These are phyloP conservation scores for Eimeria tenella DNA, from an alignment of 169 alveolate species.

Conservation along the genomic window DNA sequence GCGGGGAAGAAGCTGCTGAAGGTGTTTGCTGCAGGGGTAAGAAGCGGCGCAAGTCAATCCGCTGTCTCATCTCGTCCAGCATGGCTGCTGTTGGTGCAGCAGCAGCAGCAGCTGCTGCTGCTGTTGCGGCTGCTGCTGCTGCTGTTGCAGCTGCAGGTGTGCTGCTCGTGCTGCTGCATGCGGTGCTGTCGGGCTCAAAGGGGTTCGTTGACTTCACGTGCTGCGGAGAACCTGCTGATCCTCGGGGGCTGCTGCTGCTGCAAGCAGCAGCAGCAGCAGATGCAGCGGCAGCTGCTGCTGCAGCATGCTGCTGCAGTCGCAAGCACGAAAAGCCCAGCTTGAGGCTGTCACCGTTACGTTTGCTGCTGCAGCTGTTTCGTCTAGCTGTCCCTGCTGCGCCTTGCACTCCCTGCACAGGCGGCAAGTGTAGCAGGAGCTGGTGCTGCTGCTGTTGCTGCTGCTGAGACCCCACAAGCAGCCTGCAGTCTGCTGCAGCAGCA, in stretches of 20 bases:
- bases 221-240: not conserved
- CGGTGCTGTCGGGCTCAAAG: conserved; percentile 43
- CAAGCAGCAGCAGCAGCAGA: conserved; percentile 1
- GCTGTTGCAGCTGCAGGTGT: conserved; percentile 14
- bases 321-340: not conserved
- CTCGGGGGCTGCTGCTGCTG: not conserved
- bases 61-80: conserved; percentile 17
- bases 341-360: not conserved
- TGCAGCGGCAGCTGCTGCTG: not conserved
- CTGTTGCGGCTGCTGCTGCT: conserved; percentile 25
- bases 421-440: conserved; percentile 38
- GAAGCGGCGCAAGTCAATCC: conserved; percentile 37
- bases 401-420: not conserved
- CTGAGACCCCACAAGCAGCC: not conserved
- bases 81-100: conserved; percentile 27
- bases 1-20: not conserved
- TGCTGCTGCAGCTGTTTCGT: conserved; percentile 30
- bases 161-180: conserved; percentile 61
- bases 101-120: conserved; percentile 48
- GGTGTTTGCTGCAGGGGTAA: not conserved
- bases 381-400: conserved; percentile 7
- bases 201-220: conserved; percentile 27
- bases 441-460: conserved; percentile 49
- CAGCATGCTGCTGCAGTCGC: not conserved
- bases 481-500: conserved; percentile 30